These are phyloP conservation scores for Discostella stelligera DNA, from an alignment of 352 stramenopile species.

Conservation along the genomic window DNA sequence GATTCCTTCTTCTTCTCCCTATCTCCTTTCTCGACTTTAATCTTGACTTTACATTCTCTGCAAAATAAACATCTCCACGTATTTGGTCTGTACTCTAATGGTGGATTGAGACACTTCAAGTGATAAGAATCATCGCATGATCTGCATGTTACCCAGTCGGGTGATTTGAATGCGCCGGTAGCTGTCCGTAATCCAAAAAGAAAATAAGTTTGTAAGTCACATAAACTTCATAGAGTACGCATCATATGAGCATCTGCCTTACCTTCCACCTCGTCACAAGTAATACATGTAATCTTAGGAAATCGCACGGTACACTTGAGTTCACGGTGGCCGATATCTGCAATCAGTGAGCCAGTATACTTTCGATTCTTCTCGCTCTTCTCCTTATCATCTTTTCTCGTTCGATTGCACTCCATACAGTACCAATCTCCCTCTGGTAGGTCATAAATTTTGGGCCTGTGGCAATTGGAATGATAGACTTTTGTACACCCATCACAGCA, in stretches of 20 bases:
- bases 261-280: conserved; percentile 33
- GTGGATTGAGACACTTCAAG: conserved; percentile 34
- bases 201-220: too few relatives aligned
- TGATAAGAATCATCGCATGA: conserved; percentile 41
- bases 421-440: conserved; percentile 40
- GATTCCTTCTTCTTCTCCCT: conserved; percentile 16
- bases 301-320: conserved; percentile 24
- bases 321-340: conserved; percentile 16
- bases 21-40: neutral
- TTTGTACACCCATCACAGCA: conserved; percentile 38
- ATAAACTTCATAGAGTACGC: too few relatives aligned
- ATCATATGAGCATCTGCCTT: neutral
- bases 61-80: conserved; percentile 39
- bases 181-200: conserved; percentile 4
- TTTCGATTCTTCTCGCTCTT: conserved; percentile 10
- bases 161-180: conserved; percentile 10
- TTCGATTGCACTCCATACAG: conserved; percentile 40
- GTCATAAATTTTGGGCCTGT: conserved; percentile 37
- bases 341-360: conserved; percentile 19
- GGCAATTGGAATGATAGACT: conserved; percentile 45
- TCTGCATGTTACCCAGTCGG: conserved; percentile 32
- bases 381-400: conserved; percentile 11
- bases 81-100: conserved; percentile 25
- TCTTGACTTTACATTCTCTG: conserved; percentile 17
- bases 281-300: conserved; percentile 29